These are phyloP conservation scores for Pterocarpus santalinus DNA, from an alignment of 306 rosid species.

Conservation along the genomic window DNA sequence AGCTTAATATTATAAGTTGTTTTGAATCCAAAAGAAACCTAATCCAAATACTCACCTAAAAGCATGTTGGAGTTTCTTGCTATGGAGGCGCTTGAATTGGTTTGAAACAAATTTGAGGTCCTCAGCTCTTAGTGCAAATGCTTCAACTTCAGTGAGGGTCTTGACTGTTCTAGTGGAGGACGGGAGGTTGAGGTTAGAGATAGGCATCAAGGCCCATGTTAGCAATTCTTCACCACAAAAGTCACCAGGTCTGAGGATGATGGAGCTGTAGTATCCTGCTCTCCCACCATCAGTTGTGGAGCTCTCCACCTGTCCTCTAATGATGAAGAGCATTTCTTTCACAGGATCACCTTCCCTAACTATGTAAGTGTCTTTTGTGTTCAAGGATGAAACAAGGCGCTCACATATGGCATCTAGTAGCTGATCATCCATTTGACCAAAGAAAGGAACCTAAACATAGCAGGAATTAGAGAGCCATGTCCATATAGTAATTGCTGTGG, in stretches of 20 bases:
- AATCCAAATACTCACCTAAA: slow-evolving; percentile 37
- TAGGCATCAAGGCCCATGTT: slow-evolving; percentile 79
- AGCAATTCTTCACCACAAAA: slow-evolving; percentile 92
- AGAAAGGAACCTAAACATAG: slow-evolving; percentile 74
- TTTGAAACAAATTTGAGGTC: slow-evolving; percentile 78
- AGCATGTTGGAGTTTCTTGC: slow-evolving; percentile 89
- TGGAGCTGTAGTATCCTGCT: slow-evolving; percentile 82
- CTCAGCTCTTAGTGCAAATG: slow-evolving; percentile 83
- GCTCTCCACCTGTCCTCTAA: slow-evolving; percentile 89
- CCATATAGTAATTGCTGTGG: background rate
- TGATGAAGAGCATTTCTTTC: slow-evolving; percentile 85
- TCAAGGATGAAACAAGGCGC: slow-evolving; percentile 81
- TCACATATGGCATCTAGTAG: slow-evolving; percentile 94
- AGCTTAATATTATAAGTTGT: background rate
- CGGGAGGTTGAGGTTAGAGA: slow-evolving; percentile 70
- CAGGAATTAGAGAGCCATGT: background rate
- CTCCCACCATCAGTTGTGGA: slow-evolving; percentile 91
- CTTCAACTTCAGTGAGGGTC: slow-evolving; percentile 81
- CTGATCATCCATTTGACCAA: slow-evolving; percentile 90
- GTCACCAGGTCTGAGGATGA: slow-evolving; percentile 73
- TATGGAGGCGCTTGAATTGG: slow-evolving; percentile 87
- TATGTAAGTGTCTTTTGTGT: slow-evolving; percentile 70
- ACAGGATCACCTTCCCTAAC: slow-evolving; percentile 88
- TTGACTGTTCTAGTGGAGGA: slow-evolving; percentile 79
- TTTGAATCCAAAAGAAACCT: too few relatives aligned